Evolutionary conservation across 306 rosid species (phyloP).

Genomic region (Malus fusca): DNA sequence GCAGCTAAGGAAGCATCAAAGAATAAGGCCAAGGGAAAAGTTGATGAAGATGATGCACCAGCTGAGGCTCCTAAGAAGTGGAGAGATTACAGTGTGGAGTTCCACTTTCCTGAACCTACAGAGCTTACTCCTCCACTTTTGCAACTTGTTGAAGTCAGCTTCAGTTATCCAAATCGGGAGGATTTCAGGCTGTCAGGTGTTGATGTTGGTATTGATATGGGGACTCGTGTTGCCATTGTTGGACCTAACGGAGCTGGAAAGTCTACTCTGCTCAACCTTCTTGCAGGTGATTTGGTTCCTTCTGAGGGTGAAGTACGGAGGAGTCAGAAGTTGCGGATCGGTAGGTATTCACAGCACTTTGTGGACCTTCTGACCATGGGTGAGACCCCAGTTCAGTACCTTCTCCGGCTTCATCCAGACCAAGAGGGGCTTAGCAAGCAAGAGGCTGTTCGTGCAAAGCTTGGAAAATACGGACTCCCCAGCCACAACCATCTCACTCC

Average conservation of each 20-base stretch:
- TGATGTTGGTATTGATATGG: slow-evolving; percentile 60
- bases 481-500: slow-evolving; percentile 77
- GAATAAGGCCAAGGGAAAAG: slow-evolving; percentile 42
- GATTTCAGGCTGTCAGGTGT: slow-evolving; percentile 54
- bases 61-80: slow-evolving; percentile 57
- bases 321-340: slow-evolving; percentile 67
- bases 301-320: slow-evolving; percentile 59
- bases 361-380: slow-evolving; percentile 66
- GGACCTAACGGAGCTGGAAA: slow-evolving; percentile 68
- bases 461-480: slow-evolving; percentile 64
- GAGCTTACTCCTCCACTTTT: slow-evolving; percentile 67
- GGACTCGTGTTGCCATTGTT: slow-evolving; percentile 60
- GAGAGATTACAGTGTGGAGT: slow-evolving; percentile 56
- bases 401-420: slow-evolving; percentile 61
- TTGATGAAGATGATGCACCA: slow-evolving; percentile 39
- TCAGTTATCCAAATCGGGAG: slow-evolving; percentile 52
- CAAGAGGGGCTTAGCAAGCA: slow-evolving; percentile 78
- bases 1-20: slow-evolving; percentile 47
- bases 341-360: slow-evolving; percentile 62
- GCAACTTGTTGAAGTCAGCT: slow-evolving; percentile 67
- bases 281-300: slow-evolving; percentile 62
- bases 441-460: slow-evolving; percentile 65
- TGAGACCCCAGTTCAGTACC: slow-evolving; percentile 56
- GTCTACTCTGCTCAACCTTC: slow-evolving; percentile 55
- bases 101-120: slow-evolving; percentile 61